Percentiles rank a stretch among this genome's conserved stretches.
Evolutionary conservation across 768 basidiomycete species (phyloP).

Genomic region (Podaxis sp.): DNA sequence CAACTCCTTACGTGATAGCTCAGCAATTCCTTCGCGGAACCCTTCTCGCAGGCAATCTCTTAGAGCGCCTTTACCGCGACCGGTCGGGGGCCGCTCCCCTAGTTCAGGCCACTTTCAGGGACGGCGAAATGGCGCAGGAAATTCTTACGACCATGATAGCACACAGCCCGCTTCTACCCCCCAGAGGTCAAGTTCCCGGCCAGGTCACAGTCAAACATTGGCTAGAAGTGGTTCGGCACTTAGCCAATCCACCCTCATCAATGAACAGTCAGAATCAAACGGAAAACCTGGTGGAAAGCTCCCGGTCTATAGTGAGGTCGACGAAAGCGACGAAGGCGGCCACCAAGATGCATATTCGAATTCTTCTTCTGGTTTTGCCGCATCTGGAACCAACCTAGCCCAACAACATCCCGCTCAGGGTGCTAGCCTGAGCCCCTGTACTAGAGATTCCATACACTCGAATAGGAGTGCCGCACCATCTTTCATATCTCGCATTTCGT

Average conservation of each 20-base stretch:
- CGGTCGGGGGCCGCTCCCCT: constrained; percentile 3
- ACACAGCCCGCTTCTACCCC: background rate
- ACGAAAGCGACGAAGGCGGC: background rate
- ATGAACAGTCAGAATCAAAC: background rate
- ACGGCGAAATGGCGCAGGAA: background rate
- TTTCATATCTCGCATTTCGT: constrained; percentile 48
- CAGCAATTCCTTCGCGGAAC: background rate
- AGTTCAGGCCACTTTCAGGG: background rate
- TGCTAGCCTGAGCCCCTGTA: constrained; percentile 10
- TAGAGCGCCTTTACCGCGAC: background rate
- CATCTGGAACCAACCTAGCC: background rate
- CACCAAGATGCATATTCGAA: background rate
- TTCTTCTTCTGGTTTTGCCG: background rate
- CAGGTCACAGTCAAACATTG: background rate
- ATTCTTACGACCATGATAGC: background rate
- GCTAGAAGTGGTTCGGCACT: background rate
- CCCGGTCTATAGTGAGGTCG: background rate
- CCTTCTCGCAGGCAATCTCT: background rate
- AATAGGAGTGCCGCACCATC: constrained; percentile 47
- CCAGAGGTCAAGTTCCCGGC: background rate
- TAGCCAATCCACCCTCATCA: constrained; percentile 3
- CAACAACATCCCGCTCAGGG: background rate
- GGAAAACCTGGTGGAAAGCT: background rate
- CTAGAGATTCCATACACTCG: constrained; percentile 43
- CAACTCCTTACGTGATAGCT: constrained; percentile 9